phyloP scores from a whole-genome alignment of 2,329 filamentous ascomycete species.

The Zasmidium cellare region DNA sequence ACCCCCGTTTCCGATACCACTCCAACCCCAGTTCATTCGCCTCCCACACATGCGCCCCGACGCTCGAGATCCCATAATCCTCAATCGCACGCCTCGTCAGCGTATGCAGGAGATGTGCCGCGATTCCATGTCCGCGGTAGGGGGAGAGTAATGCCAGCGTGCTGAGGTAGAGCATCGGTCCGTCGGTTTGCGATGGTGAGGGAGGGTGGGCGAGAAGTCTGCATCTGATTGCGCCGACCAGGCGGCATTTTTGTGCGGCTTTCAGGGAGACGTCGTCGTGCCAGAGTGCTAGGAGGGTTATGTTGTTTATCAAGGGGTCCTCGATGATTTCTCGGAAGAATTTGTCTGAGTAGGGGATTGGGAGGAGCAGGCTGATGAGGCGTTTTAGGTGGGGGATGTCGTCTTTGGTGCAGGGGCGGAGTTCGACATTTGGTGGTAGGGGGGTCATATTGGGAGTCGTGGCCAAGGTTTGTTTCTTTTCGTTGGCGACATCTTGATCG shows the following conservation, averaged over 20 bases:
- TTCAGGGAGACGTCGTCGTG: slow-evolving; percentile 42
- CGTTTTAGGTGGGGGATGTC: slow-evolving; percentile 58
- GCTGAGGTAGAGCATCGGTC: slow-evolving; percentile 58
- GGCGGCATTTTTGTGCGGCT: slow-evolving; percentile 32
- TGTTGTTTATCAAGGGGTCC: slow-evolving; percentile 51
- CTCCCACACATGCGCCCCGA: slow-evolving; percentile 66
- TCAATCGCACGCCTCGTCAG: slow-evolving; percentile 40
- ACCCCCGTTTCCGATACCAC: slow-evolving; percentile 62
- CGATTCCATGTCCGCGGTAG: slow-evolving; percentile 59
- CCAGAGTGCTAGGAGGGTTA: slow-evolving; percentile 63
- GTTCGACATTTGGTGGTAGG: slow-evolving; percentile 52
- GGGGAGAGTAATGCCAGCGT: slow-evolving; percentile 61
- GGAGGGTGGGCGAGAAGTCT: slow-evolving; percentile 39
- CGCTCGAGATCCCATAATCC: slow-evolving; percentile 51
- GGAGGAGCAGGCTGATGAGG: slow-evolving; percentile 59
- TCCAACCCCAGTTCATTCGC: slow-evolving; percentile 59
- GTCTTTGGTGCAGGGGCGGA: slow-evolving; percentile 53
- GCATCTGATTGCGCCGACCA: slow-evolving; percentile 51
- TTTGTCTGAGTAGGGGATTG: slow-evolving; percentile 60
- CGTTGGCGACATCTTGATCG: not conserved
- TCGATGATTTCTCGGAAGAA: slow-evolving; percentile 63
- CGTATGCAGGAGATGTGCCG: slow-evolving; percentile 52
- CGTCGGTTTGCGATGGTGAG: slow-evolving; percentile 14
- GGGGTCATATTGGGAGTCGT: slow-evolving; percentile 12
- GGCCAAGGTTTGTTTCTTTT: not conserved